Evolutionary conservation across 1,284 basidiomycete species (phyloP).

Genomic region (Pisolithus thermaeus): DNA sequence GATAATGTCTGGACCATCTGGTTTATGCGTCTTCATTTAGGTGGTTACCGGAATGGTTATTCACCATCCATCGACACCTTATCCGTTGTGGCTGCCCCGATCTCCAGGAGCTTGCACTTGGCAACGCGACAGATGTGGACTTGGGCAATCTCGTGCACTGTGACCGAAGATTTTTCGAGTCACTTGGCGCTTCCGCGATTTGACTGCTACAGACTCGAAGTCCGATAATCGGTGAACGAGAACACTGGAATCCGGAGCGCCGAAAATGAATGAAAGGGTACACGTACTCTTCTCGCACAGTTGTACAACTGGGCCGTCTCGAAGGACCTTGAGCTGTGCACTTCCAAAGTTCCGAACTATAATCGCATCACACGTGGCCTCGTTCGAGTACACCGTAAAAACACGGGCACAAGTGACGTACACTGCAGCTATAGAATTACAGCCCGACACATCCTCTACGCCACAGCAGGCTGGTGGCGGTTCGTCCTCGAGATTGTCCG

Average conservation of each 20-base stretch:
- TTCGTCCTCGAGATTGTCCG: constrained; percentile 60
- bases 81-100: no score
- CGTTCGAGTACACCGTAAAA: constrained; percentile 84
- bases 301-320: constrained; percentile 83
- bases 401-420: constrained; percentile 74
- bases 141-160: no score
- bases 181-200: no score
- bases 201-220: constrained; percentile 52
- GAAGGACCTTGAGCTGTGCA: constrained; percentile 66
- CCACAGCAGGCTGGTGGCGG: constrained; percentile 18
- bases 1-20: no score
- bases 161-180: no score
- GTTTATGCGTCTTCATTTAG: no score
- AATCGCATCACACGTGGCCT: constrained; percentile 50
- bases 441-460: constrained; percentile 23
- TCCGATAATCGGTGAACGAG: constrained; percentile 68
- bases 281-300: constrained; percentile 32
- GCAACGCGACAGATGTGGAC: no score
- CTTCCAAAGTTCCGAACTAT: constrained; percentile 80
- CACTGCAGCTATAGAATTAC: constrained; percentile 27
- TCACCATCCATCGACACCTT: no score
- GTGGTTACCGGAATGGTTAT: no score
- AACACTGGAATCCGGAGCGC: constrained; percentile 63
- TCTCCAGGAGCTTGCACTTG: no score
- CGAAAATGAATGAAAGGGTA: constrained; percentile 85